Base-by-base conservation (phyloP, 208 protist species). In the Acanthamoeba rhysodes region DNA sequence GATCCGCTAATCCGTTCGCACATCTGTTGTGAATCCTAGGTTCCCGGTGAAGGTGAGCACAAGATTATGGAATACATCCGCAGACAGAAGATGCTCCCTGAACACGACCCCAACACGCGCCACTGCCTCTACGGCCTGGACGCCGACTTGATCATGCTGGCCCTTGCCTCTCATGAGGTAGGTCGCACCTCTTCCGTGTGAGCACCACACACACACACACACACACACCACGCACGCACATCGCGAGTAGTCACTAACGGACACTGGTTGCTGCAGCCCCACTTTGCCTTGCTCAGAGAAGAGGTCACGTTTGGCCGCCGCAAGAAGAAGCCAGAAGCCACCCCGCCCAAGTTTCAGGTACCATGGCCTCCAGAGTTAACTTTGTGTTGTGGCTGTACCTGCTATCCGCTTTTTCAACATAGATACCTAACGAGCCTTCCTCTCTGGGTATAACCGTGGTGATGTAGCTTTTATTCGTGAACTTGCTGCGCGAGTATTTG, bases 21-120 rank as follows among this genome's bases (percentile, higher is more conserved):
- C 12, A 9, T 68, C 59, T 68, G 22, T 4, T 68, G 22, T 68
- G 2, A 29, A 20, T 14, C n/a, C 1, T 3, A 97, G 92, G 98
- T 98, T 85, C 99, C 99, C 18, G 99, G 99, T 6, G 99, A 99
- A 98, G 99, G 99, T 37, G 99, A 99, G 97, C 99, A 99, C 97
- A 99, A 99, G 97, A 99, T 99, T 95, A 99, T 99, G 94, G 98
- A 99, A 78, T 99, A 99, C 96, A 99, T 99, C 94, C 98, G 99
- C 74, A 95, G 97, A 62, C 97, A 98, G 82, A 99, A 99, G 97
- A 97, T 97, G 95, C 95, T 98, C 95, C 97, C 98, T 2, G 98
- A 96, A 24, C 99, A 99, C 97, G 97, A 99, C 95, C 97, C 99
- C 12, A 98, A 99, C 96, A 98, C 98, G 94, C 98, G 97, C 22